These are phyloP conservation scores for Pachyrhizus erosus DNA, from an alignment of 306 rosid species.

Conservation along the genomic window DNA sequence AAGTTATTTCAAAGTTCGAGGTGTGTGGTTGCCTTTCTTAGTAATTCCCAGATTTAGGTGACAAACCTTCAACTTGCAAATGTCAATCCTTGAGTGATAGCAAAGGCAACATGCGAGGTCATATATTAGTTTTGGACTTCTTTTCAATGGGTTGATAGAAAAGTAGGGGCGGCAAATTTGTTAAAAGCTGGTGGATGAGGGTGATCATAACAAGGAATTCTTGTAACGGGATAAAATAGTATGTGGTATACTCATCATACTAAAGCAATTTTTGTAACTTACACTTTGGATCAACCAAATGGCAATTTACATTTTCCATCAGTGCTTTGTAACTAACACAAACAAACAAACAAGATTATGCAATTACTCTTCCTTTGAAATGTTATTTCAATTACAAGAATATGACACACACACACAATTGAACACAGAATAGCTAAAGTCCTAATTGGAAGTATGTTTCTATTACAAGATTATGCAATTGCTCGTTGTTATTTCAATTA, in stretches of 20 bases:
- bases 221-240: slow-evolving; percentile 14
- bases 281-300: neutral
- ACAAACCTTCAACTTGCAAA: slow-evolving; percentile 2
- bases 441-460: no score
- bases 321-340: slow-evolving; percentile 10
- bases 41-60: slow-evolving; percentile 73
- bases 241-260: neutral
- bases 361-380: neutral
- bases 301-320: neutral
- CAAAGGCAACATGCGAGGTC: neutral
- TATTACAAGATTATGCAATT: no score
- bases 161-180: slow-evolving; percentile 19
- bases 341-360: no score
- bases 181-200: slow-evolving; percentile 9
- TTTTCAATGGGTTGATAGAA: neutral
- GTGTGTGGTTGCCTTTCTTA: slow-evolving; percentile 80
- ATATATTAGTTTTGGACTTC: neutral
- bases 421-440: no score
- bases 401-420: no score
- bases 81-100: slow-evolving; percentile 5
- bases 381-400: no score
- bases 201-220: neutral
- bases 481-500: no score
- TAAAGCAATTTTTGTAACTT: slow-evolving; percentile 23
- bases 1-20: slow-evolving; percentile 75